These are phyloP conservation scores for Pichia insulana DNA, from an alignment of 805 yeast genomes.

Conservation along the genomic window DNA sequence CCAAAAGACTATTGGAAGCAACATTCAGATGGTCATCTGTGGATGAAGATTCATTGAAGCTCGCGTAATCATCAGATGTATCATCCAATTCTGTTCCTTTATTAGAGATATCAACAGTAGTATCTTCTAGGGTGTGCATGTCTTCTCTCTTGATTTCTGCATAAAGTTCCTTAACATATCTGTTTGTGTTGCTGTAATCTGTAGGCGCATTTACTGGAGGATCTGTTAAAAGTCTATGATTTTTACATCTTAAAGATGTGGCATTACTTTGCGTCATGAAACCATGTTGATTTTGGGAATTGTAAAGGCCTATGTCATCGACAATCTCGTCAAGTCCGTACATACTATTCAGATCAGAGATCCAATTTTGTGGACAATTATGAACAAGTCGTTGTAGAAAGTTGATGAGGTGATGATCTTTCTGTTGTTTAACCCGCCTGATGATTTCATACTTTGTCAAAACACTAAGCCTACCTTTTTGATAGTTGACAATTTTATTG, in stretches of 20 bases:
- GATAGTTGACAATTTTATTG: constrained; percentile 16
- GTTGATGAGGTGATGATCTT: constrained; percentile 10
- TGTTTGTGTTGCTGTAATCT: too few species aligned
- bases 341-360: constrained; percentile 7
- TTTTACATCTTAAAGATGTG: too few species aligned
- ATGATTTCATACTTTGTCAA: constrained; percentile 11
- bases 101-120: too few species aligned
- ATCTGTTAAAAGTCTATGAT: too few species aligned
- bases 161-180: too few species aligned
- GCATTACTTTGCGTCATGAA: background rate
- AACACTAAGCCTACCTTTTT: constrained; percentile 7
- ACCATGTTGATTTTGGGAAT: background rate
- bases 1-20: too few species aligned
- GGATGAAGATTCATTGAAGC: background rate
- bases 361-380: constrained; percentile 12
- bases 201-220: too few species aligned
- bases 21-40: background rate
- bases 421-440: constrained; percentile 3
- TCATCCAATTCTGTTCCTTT: too few species aligned
- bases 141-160: too few species aligned
- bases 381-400: constrained; percentile 15
- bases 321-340: constrained; percentile 10
- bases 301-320: constrained; percentile 1
- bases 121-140: too few species aligned
- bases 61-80: too few species aligned